Conservation (phyloP, 192 early-diverging fungal species). For the Piromyces finnis region DNA sequence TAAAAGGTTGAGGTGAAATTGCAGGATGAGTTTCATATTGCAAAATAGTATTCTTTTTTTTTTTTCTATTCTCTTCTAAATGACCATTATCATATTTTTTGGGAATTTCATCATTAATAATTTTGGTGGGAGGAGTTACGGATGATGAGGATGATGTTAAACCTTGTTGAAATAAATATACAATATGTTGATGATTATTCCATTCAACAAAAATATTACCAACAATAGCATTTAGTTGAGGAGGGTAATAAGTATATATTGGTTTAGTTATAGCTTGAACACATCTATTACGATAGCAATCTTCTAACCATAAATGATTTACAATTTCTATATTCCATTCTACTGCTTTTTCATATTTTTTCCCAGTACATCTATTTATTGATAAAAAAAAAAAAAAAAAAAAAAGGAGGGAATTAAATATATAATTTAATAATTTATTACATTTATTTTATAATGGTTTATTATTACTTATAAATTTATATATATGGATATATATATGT, state of each 20-base stretch:
- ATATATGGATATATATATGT: no score
- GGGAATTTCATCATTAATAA: not conserved
- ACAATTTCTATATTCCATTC: constrained; percentile 50
- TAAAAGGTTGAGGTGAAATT: no score
- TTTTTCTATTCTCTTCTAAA: not conserved
- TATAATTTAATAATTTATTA: no score
- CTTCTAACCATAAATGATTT: constrained; percentile 80
- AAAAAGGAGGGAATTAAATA: no score
- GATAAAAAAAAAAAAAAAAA: no score
- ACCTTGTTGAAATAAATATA: not conserved
- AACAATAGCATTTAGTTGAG: constrained; percentile 28
- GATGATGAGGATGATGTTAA: not conserved
- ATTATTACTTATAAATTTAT: no score
- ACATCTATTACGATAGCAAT: constrained; percentile 43
- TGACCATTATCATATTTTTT: not conserved
- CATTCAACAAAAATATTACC: constrained; percentile 22
- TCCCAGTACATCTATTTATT: constrained; percentile 25
- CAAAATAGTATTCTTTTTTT: not conserved
- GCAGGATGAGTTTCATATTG: not conserved
- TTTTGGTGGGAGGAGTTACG: no score
- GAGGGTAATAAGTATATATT: constrained; percentile 32
- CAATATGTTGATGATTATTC: not conserved
- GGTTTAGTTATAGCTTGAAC: constrained; percentile 30
- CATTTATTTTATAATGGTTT: no score
- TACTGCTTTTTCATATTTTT: constrained; percentile 41